Percentiles rank a stretch among this genome's conserved stretches.
These are phyloP conservation scores for Gynostemma pentaphyllum DNA, from an alignment of 306 rosid species.

Conservation along the genomic window DNA sequence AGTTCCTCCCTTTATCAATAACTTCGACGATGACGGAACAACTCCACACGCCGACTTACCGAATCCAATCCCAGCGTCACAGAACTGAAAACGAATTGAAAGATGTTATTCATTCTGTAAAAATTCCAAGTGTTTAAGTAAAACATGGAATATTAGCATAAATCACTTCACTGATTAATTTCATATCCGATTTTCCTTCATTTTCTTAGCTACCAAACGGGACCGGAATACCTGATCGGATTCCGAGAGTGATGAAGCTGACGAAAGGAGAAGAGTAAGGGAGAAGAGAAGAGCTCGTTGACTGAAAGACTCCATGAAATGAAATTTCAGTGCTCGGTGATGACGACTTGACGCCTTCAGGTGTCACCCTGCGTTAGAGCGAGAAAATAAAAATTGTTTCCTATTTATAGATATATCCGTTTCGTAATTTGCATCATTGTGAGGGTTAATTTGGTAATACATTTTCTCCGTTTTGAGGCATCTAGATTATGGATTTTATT, in stretches of 20 bases:
- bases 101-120: not conserved
- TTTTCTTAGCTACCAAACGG: not conserved
- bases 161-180: not conserved
- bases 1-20: conserved; percentile 70
- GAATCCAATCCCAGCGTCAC: conserved; percentile 50
- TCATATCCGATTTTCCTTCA: not conserved
- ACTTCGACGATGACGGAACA: conserved; percentile 27
- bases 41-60: conserved; percentile 38
- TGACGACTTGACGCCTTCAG: too few species aligned
- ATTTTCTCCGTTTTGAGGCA: too few species aligned
- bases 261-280: conserved; percentile 12
- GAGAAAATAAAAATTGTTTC: not conserved
- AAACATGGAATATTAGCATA: too few species aligned
- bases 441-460: too few species aligned
- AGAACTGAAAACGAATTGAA: conserved; percentile 37
- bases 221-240: conserved; percentile 49
- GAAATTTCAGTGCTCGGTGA: not conserved
- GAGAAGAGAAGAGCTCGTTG: not conserved
- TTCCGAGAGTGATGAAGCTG: conserved; percentile 22
- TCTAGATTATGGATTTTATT: too few species aligned
- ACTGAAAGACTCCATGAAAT: conserved; percentile 10
- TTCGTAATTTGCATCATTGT: too few species aligned
- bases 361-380: not conserved
- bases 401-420: too few species aligned
- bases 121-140: too few species aligned